phyloP scores from a whole-genome alignment of 768 basidiomycete genomes.

The Coprinopsis marcescibilis region DNA sequence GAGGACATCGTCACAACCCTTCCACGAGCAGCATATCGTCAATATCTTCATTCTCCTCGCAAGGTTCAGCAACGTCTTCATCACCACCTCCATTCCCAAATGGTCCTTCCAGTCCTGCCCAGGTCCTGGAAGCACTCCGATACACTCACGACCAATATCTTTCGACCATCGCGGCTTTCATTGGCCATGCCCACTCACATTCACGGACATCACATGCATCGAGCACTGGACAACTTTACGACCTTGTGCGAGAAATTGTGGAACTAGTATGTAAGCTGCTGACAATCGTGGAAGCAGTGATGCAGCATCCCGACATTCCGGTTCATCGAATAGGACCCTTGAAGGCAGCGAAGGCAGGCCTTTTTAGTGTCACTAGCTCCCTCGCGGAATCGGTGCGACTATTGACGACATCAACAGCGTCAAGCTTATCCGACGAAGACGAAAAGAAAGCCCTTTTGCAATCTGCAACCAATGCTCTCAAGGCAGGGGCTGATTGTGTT shows the following conservation, averaged over 20 bases:
- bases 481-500: conserved; percentile 85
- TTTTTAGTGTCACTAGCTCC: conserved; percentile 81
- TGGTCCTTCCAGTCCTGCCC: conserved; percentile 62
- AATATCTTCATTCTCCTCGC: conserved; percentile 62
- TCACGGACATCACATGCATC: conserved; percentile 86
- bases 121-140: conserved; percentile 74
- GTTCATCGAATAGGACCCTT: conserved; percentile 59
- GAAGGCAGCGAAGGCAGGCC: conserved; percentile 64
- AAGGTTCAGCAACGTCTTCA: conserved; percentile 42
- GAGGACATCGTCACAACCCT: conserved; percentile 36
- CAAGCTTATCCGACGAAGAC: conserved; percentile 64
- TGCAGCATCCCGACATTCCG: conserved; percentile 67
- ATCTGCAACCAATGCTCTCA: conserved; percentile 83
- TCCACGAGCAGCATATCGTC: conserved; percentile 74
- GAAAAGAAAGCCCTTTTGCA: conserved; percentile 74
- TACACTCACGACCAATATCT: conserved; percentile 85
- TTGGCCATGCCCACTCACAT: conserved; percentile 94
- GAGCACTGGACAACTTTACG: conserved; percentile 89
- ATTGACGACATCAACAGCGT: conserved; percentile 50
- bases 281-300: conserved; percentile 85
- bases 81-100: conserved; percentile 58
- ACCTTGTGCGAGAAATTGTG: conserved; percentile 90
- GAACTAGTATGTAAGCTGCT: conserved; percentile 90
- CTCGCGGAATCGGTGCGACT: conserved; percentile 84
- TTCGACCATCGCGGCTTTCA: conserved; percentile 94